Conservation (phyloP, 23 red algal genomes). For the Agarophyton chilense region DNA sequence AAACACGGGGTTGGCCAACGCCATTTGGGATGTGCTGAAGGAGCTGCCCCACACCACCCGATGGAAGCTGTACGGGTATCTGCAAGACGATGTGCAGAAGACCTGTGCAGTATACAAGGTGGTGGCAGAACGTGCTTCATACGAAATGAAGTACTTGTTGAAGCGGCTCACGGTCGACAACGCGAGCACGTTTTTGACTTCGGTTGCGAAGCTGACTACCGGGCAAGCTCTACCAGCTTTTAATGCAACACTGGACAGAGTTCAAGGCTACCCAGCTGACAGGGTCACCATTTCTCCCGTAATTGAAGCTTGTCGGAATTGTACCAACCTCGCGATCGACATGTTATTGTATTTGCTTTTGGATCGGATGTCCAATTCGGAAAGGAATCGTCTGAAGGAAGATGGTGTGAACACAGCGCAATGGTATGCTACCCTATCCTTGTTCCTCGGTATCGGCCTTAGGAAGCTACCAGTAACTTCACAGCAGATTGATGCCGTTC, state of each 20-base stretch:
- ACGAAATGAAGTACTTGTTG: conserved; percentile 50
- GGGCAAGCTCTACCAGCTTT: conserved; percentile 52
- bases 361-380: conserved; percentile 49
- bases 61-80: conserved; percentile 58
- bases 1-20: conserved; percentile 31
- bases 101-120: conserved; percentile 44
- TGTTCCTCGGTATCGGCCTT: conserved; percentile 48
- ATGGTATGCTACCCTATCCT: conserved; percentile 61
- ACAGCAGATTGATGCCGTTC: conserved; percentile 51
- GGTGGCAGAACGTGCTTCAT: conserved; percentile 34
- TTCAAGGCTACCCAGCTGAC: conserved; percentile 64
- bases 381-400: conserved; percentile 50
- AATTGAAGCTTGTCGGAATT: conserved; percentile 41
- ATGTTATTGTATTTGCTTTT: conserved; percentile 54
- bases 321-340: conserved; percentile 33
- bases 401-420: conserved; percentile 62
- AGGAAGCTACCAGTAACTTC: conserved; percentile 23
- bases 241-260: conserved; percentile 25
- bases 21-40: conserved; percentile 59
- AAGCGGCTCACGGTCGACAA: conserved; percentile 62
- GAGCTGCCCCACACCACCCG: conserved; percentile 42
- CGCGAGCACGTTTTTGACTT: neutral
- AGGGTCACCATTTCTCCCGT: conserved; percentile 43
- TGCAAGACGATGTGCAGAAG: too few species aligned
- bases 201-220: conserved; percentile 50